Evolutionary conservation across 2,329 filamentous ascomycete genomes (phyloP).

Genomic region (Aspergillus alliaceus): DNA sequence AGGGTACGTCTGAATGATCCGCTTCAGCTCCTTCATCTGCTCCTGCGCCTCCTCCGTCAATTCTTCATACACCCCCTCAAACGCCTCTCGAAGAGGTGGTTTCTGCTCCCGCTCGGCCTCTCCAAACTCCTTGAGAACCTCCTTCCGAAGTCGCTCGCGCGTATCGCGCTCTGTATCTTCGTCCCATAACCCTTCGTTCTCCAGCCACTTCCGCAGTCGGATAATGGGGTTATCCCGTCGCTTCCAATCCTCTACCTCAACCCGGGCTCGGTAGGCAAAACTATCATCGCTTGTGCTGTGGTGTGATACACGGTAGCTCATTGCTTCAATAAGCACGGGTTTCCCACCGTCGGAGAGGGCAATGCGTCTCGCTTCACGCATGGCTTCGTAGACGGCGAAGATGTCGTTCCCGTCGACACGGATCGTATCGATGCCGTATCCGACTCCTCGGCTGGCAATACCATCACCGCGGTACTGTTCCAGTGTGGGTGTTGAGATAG

Average conservation of each 20-base stretch:
- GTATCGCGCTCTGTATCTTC: constrained; percentile 77
- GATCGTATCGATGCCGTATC: constrained; percentile 92
- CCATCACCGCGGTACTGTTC: constrained; percentile 92
- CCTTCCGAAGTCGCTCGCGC: constrained; percentile 65
- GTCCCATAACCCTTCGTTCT: constrained; percentile 78
- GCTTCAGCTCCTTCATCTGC: constrained; percentile 75
- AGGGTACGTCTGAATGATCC: constrained; percentile 81
- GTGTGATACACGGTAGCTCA: constrained; percentile 97
- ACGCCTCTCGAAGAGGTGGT: constrained; percentile 57
- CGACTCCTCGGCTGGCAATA: constrained; percentile 80
- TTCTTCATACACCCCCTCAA: constrained; percentile 87
- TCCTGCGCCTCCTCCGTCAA: constrained; percentile 73
- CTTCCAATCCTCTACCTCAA: constrained; percentile 96
- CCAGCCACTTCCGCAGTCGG: constrained; percentile 85
- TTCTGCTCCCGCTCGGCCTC: constrained; percentile 63
- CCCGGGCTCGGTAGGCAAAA: constrained; percentile 88
- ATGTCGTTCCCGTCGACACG: constrained; percentile 94
- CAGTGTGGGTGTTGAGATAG: constrained; percentile 83
- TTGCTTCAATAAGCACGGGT: constrained; percentile 86
- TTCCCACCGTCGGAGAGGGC: constrained; percentile 78
- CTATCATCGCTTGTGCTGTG: constrained; percentile 97
- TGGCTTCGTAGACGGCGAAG: constrained; percentile 81
- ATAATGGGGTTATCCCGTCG: constrained; percentile 84
- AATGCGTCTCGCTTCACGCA: constrained; percentile 71
- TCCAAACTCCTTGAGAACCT: constrained; percentile 79